Percentiles rank a stretch among this genome's conserved stretches.
Conservation (phyloP, 164 flowering plant species). For the Pachysandra terminalis region DNA sequence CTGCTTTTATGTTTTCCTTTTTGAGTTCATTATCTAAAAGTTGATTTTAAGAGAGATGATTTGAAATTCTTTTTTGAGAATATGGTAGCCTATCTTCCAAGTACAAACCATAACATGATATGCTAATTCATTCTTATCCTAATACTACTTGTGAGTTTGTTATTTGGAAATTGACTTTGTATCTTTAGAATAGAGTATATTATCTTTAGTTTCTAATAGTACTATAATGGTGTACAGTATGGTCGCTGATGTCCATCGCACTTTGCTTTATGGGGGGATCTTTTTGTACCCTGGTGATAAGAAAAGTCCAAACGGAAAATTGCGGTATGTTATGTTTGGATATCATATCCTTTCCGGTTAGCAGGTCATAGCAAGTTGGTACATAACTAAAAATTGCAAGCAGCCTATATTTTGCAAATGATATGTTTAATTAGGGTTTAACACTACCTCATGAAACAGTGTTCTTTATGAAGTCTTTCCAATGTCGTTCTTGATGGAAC, state of each 20-base stretch:
- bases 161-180: not conserved
- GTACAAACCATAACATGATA: too few species aligned
- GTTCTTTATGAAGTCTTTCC: conserved; percentile 95
- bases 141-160: not conserved
- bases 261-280: conserved; percentile 95
- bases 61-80: too few species aligned
- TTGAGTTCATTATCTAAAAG: not conserved
- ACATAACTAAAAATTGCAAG: too few species aligned
- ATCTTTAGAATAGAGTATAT: not conserved
- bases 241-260: conserved; percentile 99
- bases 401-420: too few species aligned
- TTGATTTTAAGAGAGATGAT: not conserved
- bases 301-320: conserved; percentile 92
- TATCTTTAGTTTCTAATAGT: conserved; percentile 7
- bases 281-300: conserved; percentile 97
- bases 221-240: conserved; percentile 46
- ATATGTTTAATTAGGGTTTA: not conserved
- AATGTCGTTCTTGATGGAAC: conserved; percentile 90
- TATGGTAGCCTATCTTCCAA: too few species aligned
- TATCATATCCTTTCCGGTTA: not conserved
- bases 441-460: conserved; percentile 31
- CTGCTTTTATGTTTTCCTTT: not conserved
- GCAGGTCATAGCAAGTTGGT: too few species aligned
- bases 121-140: too few species aligned
- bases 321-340: conserved; percentile 52